These are phyloP conservation scores for Xylariaceae sp. DNA, from an alignment of 2,329 filamentous ascomycete genomes.

Conservation along the genomic window DNA sequence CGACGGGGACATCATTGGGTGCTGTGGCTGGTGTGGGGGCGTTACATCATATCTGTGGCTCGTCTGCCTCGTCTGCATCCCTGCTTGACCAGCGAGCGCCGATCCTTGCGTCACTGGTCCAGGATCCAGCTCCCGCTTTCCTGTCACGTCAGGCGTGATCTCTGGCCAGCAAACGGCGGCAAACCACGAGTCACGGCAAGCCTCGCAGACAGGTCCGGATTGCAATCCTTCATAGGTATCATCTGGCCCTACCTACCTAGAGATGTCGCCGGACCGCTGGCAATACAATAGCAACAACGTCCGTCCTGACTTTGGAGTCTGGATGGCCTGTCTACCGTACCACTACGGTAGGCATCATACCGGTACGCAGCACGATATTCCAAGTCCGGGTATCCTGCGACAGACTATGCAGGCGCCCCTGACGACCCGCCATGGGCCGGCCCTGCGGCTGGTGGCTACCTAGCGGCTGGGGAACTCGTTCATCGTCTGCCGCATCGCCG, in stretches of 20 bases:
- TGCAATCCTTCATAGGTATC: background rate
- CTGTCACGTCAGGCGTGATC: no score
- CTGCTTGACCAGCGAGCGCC: background rate
- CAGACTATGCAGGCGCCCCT: background rate
- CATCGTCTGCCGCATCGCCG: slow-evolving; percentile 25
- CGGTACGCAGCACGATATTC: background rate
- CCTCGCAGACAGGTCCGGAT: background rate
- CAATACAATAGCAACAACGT: background rate
- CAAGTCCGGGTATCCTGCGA: background rate
- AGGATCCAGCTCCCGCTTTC: no score
- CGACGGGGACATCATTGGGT: slow-evolving; percentile 6
- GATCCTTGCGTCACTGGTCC: background rate
- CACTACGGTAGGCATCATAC: background rate
- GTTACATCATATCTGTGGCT: background rate
- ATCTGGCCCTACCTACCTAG: background rate
- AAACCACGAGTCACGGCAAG: background rate
- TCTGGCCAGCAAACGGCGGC: no score
- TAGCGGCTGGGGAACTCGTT: slow-evolving; percentile 13
- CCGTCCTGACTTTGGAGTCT: background rate
- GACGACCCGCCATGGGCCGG: background rate
- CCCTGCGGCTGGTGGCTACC: background rate
- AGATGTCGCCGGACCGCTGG: background rate
- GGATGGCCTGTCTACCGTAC: background rate
- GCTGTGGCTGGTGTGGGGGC: slow-evolving; percentile 1
- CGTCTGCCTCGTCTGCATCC: background rate